Base-by-base conservation (phyloP, 2,329 filamentous ascomycete genomes). In the Penicillium sp. region DNA sequence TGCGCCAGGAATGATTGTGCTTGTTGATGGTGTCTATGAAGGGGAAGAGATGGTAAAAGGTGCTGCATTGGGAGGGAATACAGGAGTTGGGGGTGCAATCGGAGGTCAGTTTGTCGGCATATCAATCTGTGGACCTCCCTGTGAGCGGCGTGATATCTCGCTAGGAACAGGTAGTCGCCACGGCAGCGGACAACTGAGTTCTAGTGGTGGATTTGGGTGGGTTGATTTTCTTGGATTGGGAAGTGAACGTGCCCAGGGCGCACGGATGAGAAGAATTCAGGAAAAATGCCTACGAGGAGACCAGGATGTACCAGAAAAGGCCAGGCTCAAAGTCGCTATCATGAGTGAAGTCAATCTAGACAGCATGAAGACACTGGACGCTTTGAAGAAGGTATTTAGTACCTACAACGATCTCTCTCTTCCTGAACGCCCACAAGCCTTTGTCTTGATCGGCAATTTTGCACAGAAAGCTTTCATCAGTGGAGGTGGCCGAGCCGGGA, bases 11-110 rank as follows among this genome's bases (percentile, higher is more conserved):
- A 97, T 97, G 91, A 89, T 99, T 45, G 89, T 97, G 4, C 82
- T 99, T 0, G 85, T 97, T 0, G 94, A 99, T 67, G 94, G 94
- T 7, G 86, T 93, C n/a, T 99, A 99, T 68, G 91, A 96, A 70
- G 94, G 97, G 71, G 91, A 96, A 65, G 90, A 91, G 59, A 86
- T 84, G 19, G 77, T 73, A 36, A 66, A 81, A 1, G 86, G 87
- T 16, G 87, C 86, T 19, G 86, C 84, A 0, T 79, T 95, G 5
- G 89, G 90, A 48, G 88, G 88, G 5, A 88, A 85, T 61, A 88
- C 85, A 45, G 93, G 93, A 40, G 86, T 97, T 26, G 93, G 93
- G 38, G 93, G 92, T 14, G 90, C 88, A 0, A 90, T 97, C 54
- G 91, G 91, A n/a, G 94, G 94, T 6, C 88, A 87, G 47, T 97